Evolutionary conservation across 345 rosid species (phyloP).

Genomic region (Turritis glabra): DNA sequence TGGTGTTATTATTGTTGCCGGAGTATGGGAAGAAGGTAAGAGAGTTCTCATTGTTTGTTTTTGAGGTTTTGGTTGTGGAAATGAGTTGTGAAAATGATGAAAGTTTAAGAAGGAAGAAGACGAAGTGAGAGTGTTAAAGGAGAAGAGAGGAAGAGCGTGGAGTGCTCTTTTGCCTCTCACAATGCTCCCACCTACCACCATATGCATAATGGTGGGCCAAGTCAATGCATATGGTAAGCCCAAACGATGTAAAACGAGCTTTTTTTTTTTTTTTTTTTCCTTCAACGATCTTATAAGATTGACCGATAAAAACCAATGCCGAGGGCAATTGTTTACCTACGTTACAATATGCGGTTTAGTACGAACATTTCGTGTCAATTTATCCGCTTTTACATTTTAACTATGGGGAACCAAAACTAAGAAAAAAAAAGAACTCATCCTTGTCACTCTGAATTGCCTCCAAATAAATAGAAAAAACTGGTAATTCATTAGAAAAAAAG

Average conservation of each 20-base stretch:
- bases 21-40: conserved; percentile 29
- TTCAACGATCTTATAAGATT: no score
- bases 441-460: no score
- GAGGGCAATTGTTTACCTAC: no score
- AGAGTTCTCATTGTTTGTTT: conserved; percentile 45
- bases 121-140: neutral
- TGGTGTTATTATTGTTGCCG: neutral
- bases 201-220: neutral
- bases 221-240: neutral
- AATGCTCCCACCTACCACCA: conserved; percentile 17
- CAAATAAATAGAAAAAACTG: no score
- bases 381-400: no score
- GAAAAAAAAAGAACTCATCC: no score
- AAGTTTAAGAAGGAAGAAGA: neutral
- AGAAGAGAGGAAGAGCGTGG: conserved; percentile 38
- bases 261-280: no score
- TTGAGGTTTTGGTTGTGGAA: neutral
- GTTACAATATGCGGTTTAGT: no score
- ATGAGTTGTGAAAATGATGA: neutral
- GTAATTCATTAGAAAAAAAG: no score
- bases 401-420: no score
- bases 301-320: no score
- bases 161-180: conserved; percentile 31
- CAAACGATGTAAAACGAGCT: neutral
- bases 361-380: no score